Evolutionary conservation across 2,329 filamentous ascomycete species (phyloP), one percentile per base, ranked within the genome.

Genomic region (Aspergillus uvarum): DNA sequence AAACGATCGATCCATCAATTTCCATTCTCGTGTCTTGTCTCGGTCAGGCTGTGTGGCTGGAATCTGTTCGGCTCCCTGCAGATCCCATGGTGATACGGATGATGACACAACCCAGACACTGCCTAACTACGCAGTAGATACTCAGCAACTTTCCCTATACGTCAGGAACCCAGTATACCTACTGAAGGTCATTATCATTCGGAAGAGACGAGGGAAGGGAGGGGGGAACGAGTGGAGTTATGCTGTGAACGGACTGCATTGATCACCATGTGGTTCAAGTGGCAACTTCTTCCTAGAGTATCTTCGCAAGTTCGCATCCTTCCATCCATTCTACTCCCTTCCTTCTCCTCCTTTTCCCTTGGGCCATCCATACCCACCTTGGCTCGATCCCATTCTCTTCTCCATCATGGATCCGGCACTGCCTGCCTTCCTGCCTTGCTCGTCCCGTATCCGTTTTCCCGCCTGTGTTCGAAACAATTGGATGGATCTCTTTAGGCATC

Each of bases 61-160:
- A 53, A 47, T 54, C 44, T 4, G 38, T 19, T 54, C 51, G 51
- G 51, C 32, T 54, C 51, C 24, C 51, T 54, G 51, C 51, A 54
- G 51, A 54, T 54, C 44, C 21, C 51, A 26, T 42, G 16, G 19
- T 26, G 51, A 47, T 42, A 42, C 26, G 51, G 42, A 44, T 44
- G 32, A 54, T 54, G 51, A 54, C 51, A 54, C 51, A 44, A 44
- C 38, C 10, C 38, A 19, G 38, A 19, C 38, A 44, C 32, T 35
- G 16, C 14, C 38, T 16, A 44, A 44, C 49, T 19, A 51, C 7
- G 8, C 16, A 8, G 26, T 10, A 29, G 26, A 29, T 3, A 29
- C 7, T 10, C 26, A 29, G 26, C 26, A 29, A 29, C 26, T 29
- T 29, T 3, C 26, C 26, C 26, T 29, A 29, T 29, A 29, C 26